Base-by-base conservation (phyloP, 2,329 filamentous ascomycete species). In the Alternaria rosae region DNA sequence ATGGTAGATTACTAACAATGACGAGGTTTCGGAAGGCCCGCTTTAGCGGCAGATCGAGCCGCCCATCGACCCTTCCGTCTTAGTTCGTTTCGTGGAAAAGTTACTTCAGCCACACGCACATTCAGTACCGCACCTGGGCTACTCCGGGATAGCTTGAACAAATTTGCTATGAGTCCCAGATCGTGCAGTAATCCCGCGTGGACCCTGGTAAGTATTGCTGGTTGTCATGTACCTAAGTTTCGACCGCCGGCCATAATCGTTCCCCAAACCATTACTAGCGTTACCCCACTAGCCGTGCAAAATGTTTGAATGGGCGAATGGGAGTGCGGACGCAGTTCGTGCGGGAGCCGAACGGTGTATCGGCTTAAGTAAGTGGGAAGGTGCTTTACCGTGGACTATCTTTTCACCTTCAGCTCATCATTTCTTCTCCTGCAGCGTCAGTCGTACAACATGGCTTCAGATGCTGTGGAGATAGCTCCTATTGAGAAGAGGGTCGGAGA, bases 401-500 rank as follows among this genome's bases (percentile, higher is more conserved):
- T 53, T 26, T 60, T 15, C 41, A 20, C 35, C 23, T 30, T 43
- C 50, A 35, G 61, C 59, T 62, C 55, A 59, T 64, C 58, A 56
- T 62, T 54, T 57, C 65, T 45, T 32, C 30, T 47, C 26, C 44
- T 44, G 42, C 15, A n/a, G 12, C 38, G 17, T 20, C 20, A 23
- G 13, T 21, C 17, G 25, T n/a, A 23, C 30, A 64, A 15, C 9
- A 77, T 76, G 75, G 70, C 70, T 35, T 65, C 68, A 17, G 65
- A 69, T 21, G 57, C 48, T 26, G 68, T 57, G 44, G 66, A 62
- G 30, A 64, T 48, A 20, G 59, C 58, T 35, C 55, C 62, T 9
- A 35, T 61, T 10, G 67, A 68, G 17, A 73, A 76, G 54, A 69
- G 69, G n/a, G 61, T 67, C 28, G 56, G 53, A 13, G 66, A 69